Conservation (phyloP, 148 eudicot species). For the Rhododendron mucronatum region DNA sequence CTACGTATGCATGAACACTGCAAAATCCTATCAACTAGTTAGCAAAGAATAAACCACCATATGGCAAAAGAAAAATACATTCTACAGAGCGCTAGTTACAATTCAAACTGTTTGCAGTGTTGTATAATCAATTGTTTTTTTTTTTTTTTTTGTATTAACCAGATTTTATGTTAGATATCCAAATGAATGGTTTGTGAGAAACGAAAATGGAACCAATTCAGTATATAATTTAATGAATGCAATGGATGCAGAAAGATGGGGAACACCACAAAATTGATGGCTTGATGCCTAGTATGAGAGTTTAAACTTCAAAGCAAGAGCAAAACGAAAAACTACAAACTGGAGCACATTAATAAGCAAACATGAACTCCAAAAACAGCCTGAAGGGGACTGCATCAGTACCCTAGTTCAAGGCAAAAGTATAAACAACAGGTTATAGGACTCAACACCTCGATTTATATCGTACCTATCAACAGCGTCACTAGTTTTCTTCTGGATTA, state of each 20-base stretch:
- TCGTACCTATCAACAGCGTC: conserved; percentile 28
- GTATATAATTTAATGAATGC: not conserved
- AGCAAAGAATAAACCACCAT: not conserved
- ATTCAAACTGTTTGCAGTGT: not conserved
- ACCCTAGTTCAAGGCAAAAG: not conserved
- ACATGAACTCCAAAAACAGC: not conserved
- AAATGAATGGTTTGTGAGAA: not conserved
- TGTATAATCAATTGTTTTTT: not conserved
- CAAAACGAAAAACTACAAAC: not conserved
- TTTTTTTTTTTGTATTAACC: not conserved
- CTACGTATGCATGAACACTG: conserved; percentile 90
- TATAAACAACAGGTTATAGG: not conserved
- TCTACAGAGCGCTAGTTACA: no score
- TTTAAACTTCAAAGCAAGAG: not conserved
- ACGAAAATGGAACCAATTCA: not conserved
- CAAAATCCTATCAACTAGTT: conserved; percentile 14
- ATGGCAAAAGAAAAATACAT: not conserved
- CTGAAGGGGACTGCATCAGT: not conserved
- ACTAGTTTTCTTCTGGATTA: conserved; percentile 34
- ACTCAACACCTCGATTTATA: not conserved
- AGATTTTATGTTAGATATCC: not conserved
- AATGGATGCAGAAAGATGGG: not conserved
- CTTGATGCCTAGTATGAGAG: not conserved
- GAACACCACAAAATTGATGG: not conserved
- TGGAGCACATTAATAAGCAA: not conserved